A percentile compares a stretch with the other conserved stretches of the same genome.
phyloP scores from a whole-genome alignment of 768 basidiomycete species.

The Asterophora parasitica region DNA sequence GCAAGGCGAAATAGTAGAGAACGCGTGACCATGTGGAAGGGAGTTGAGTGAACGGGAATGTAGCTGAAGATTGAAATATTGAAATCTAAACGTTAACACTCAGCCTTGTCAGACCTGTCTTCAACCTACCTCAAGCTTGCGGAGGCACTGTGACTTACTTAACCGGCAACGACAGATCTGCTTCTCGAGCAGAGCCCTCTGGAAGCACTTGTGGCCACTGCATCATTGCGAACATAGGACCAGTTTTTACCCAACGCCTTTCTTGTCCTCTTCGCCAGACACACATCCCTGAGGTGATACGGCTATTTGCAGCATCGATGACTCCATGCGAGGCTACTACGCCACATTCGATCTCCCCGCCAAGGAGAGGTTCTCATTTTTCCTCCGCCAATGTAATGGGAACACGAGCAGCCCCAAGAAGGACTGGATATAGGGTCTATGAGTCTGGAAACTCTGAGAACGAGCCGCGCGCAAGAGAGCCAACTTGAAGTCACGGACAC shows the following conservation, averaged over 20 bases:
- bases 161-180: no score
- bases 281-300: slow-evolving; percentile 27
- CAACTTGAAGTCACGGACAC: slow-evolving; percentile 29
- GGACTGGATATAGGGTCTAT: slow-evolving; percentile 17
- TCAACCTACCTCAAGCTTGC: no score
- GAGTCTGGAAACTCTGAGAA: slow-evolving; percentile 20
- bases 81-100: no score
- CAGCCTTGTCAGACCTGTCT: no score
- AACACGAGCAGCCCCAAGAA: slow-evolving; percentile 22
- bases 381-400: slow-evolving; percentile 35
- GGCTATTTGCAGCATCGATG: slow-evolving; percentile 29
- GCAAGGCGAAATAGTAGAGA: no score
- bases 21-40: no score
- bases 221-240: no score
- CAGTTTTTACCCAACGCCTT: background rate
- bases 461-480: slow-evolving; percentile 25
- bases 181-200: no score
- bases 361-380: slow-evolving; percentile 35
- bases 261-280: slow-evolving; percentile 13
- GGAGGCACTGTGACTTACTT: no score
- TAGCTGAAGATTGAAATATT: no score
- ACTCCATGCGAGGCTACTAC: slow-evolving; percentile 27
- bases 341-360: background rate
- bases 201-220: no score
- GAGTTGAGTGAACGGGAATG: no score